Base-by-base conservation (phyloP, 768 basidiomycete species). In the Suillus alpinus region DNA sequence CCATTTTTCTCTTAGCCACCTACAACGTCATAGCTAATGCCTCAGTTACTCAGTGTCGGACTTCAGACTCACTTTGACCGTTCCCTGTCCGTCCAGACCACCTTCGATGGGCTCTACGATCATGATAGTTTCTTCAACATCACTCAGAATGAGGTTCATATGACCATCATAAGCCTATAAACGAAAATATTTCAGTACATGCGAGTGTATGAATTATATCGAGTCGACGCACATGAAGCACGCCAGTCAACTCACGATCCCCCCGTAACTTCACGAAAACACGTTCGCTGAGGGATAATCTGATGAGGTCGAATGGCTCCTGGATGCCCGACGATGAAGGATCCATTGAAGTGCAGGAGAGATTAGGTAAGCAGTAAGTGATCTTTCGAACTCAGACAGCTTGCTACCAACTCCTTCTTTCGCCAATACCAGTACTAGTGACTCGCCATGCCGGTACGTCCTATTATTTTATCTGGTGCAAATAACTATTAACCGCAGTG, bases 101-200 rank as follows among this genome's bases (percentile, higher is more conserved):
- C 82, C 83, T 39, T 95, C 94, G n/a, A 82, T 78, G 1, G 82
- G 77, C 65, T 98, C 95, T n/a, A 98, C 94, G 63, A 97, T 82
- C 86, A 95, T 91, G 63, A 98, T 94, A 2, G 91, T 95, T 78
- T 99, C 97, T 72, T 98, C 96, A 16, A 98, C 97, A 70, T 98
- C 93, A 68, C 93, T 95, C 67, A 99, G 81, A 64, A 99, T 97
- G 68, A 99, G 82, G 75, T 99, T 98, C 97, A 98, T 98, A 75
- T 98, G 97, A n/a, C 95, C 97, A 78, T 99, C 97, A 70, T 98
- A 98, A 23, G 97, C 97, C 97, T 99, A 69, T 13, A 66, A 62
- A 56, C 56, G 60, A 32, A 64, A 29, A 60, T 63, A 8, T 57
- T 58, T 41, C 58, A 61, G 63, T 58, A 57, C 20, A 40, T 53